These are phyloP conservation scores for Yamadazyma olivae DNA, from an alignment of 805 yeast genomes.

Conservation along the genomic window DNA sequence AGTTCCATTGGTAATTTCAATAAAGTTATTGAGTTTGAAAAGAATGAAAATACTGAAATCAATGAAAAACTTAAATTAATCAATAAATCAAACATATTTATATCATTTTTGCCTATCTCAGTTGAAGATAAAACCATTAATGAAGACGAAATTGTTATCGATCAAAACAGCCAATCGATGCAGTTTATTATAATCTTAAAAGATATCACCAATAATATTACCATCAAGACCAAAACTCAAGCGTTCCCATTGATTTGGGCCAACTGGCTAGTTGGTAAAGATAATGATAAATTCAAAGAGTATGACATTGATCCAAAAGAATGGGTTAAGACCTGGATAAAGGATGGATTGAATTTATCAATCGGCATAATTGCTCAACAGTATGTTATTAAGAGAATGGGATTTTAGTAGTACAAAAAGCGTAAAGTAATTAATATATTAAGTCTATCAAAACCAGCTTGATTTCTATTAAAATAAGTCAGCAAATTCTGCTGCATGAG, in stretches of 20 bases:
- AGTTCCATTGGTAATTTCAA: conserved; percentile 52
- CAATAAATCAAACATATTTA: conserved; percentile 58
- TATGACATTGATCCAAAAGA: conserved; percentile 38
- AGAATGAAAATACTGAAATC: conserved; percentile 14
- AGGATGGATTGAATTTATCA: conserved; percentile 64
- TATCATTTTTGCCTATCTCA: conserved; percentile 65
- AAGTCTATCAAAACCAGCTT: no score
- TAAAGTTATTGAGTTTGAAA: conserved; percentile 18
- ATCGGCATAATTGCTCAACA: conserved; percentile 88
- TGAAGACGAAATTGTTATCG: conserved; percentile 35
- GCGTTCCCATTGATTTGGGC: conserved; percentile 91
- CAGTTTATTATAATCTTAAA: conserved; percentile 71
- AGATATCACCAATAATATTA: conserved; percentile 76
- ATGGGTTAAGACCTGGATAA: conserved; percentile 46
- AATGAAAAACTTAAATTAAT: conserved; percentile 17
- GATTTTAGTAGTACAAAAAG: conserved; percentile 33
- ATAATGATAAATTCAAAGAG: conserved; percentile 17
- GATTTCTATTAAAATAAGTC: conserved; percentile 34
- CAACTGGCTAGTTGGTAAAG: conserved; percentile 72
- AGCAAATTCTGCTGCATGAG: conserved; percentile 44
- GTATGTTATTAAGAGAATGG: conserved; percentile 90
- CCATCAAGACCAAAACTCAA: conserved; percentile 76
- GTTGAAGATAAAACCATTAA: conserved; percentile 15
- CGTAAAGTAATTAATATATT: not conserved
- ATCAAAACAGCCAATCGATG: conserved; percentile 55